Base-by-base conservation (phyloP, 73 alveolate species). In the Uronychia setigera region DNA sequence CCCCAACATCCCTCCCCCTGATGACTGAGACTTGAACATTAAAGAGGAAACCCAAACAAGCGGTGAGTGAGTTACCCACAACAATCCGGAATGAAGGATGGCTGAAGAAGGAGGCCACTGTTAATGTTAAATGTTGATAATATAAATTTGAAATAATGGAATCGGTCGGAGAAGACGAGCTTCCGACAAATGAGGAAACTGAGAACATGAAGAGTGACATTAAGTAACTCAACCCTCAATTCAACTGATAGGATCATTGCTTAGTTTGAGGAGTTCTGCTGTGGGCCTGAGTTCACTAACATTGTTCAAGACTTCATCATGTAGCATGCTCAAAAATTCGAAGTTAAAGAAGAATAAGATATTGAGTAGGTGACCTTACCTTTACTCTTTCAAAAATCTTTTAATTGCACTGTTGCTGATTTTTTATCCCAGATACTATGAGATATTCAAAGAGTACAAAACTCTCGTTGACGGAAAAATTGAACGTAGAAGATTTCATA, bases 231-330 rank as follows among this genome's bases (percentile, higher is more conserved):
- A 46, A 46, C n/a, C 67, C 67, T 46, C 19, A 19, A 46, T 19
- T 19, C 67, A n/a, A n/a, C n/a, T n/a, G n/a, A n/a, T 19, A 46
- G 67, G 67, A 46, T 46, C 67, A 46, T 46, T 5, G 67, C 67
- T 19, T 11, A 46, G n/a, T 46, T 46, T 19, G 67, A 46, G 19
- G 67, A 46, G 67, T 46, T 46, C 67, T 46, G 67, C 67, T 46
- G n/a, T 5, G 67, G 67, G 67, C 67, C 67, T 46, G 67, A 46
- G 67, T 46, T 46, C 67, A 46, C 67, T 46, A 46, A 46, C 19
- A 46, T 46, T 5, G 67, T 46, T 19, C 67, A 46, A 46, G 67
- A 46, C 67, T 46, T 46, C 67, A 46, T 46, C 19, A 19, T 19
- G 19, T 19, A 46, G 67, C 67, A 46, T 19, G 67, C 67, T 46